phyloP scores from a whole-genome alignment of 192 early-diverging fungal genomes.

The Geranomyces variabilis region DNA sequence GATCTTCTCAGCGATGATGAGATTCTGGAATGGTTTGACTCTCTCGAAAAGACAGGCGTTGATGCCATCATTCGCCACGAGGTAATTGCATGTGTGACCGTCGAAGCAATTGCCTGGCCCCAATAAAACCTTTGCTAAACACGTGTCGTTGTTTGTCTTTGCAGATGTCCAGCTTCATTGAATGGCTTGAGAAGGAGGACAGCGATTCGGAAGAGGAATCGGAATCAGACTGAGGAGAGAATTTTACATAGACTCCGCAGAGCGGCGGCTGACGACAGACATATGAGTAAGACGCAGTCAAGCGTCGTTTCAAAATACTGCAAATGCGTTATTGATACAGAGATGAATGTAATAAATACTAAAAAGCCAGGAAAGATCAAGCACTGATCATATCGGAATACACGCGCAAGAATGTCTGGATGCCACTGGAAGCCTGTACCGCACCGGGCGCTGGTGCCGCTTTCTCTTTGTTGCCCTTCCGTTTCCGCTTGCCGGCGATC shows the following conservation, averaged over 20 bases:
- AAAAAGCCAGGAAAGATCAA: too few species aligned
- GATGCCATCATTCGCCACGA: not conserved
- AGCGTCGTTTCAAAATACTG: too few species aligned
- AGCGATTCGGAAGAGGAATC: not conserved
- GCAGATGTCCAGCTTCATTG: not conserved
- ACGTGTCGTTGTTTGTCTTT: not conserved
- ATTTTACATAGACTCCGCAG: too few species aligned
- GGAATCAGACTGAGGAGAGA: not conserved
- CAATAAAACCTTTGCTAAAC: not conserved
- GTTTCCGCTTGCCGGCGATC: constrained; percentile 3
- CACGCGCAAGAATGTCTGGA: constrained; percentile 5
- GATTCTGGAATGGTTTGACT: not conserved
- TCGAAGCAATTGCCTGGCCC: not conserved
- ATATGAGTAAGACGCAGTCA: too few species aligned
- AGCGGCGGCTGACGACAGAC: too few species aligned
- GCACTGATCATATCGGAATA: too few species aligned
- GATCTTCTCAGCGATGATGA: constrained; percentile 2
- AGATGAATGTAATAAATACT: too few species aligned
- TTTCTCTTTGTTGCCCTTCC: not conserved
- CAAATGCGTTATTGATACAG: too few species aligned
- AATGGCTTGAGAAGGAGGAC: not conserved
- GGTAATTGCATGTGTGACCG: not conserved
- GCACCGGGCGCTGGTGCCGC: not conserved
- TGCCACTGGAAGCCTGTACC: not conserved
- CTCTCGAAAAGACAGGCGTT: not conserved